Evolutionary conservation across 306 rosid species (phyloP).

Genomic region (Casuarina glauca): DNA sequence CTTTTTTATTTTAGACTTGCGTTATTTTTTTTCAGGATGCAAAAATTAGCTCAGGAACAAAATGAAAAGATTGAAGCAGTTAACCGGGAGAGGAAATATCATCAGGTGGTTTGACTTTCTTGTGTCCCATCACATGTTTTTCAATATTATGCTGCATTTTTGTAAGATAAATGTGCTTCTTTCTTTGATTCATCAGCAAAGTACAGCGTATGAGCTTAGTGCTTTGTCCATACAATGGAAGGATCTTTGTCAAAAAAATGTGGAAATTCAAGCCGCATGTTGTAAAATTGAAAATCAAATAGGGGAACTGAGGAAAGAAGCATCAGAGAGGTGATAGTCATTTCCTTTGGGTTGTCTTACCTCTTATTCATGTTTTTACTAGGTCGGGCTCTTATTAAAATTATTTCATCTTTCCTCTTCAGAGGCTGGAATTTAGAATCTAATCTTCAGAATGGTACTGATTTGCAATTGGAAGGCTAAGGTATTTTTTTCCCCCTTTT

Average conservation of each 20-base stretch:
- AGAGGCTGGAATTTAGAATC: conserved; percentile 84
- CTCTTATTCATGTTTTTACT: conserved; percentile 14
- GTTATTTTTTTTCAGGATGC: conserved; percentile 60
- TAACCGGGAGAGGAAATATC: conserved; percentile 91
- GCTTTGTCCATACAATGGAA: conserved; percentile 87
- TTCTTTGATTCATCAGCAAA: conserved; percentile 60
- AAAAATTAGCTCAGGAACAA: conserved; percentile 77
- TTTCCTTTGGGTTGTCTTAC: background rate
- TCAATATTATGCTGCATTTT: conserved; percentile 17
- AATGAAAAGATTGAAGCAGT: conserved; percentile 78
- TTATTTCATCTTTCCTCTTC: conserved; percentile 6
- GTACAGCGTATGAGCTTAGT: conserved; percentile 85
- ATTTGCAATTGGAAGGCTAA: conserved; percentile 35
- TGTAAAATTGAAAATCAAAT: conserved; percentile 55
- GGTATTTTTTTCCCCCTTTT: conserved; percentile 29
- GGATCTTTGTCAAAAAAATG: conserved; percentile 84
- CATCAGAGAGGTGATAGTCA: conserved; percentile 59
- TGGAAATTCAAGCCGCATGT: conserved; percentile 77
- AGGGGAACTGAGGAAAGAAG: conserved; percentile 61
- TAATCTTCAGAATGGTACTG: conserved; percentile 46
- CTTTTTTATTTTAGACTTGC: conserved; percentile 27
- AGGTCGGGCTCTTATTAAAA: conserved; percentile 18
- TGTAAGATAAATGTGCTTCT: conserved; percentile 9
- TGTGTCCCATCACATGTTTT: conserved; percentile 12
- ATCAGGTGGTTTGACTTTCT: conserved; percentile 63